Evolutionary conservation across 106 monocot species (phyloP).

Genomic region (Dactylorhiza incarnata): DNA sequence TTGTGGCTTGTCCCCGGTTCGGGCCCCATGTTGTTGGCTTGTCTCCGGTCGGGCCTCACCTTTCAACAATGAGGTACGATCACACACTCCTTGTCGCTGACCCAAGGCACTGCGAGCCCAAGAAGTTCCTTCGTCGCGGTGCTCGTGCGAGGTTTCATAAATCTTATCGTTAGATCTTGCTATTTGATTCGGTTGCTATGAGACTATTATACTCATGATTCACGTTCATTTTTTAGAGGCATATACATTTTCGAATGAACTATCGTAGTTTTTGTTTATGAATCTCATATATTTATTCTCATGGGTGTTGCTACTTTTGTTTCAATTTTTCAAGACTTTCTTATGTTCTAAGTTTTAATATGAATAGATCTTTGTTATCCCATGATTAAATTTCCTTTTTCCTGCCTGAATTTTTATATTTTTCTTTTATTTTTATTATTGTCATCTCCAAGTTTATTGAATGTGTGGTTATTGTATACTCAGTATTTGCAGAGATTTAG

Average conservation of each 20-base stretch:
- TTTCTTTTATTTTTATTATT: no score
- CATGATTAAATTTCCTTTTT: no score
- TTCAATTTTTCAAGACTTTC: not conserved
- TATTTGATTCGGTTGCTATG: no score
- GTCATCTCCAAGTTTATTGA: no score
- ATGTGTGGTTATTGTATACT: no score
- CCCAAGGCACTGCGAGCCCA: constrained; percentile 19
- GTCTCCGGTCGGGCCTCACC: no score
- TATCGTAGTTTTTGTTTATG: not conserved
- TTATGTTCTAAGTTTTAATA: not conserved
- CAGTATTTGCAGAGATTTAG: no score
- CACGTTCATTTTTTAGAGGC: not conserved
- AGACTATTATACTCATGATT: not conserved
- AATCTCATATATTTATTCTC: not conserved
- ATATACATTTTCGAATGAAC: not conserved
- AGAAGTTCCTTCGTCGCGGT: constrained; percentile 19
- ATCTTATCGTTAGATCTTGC: constrained; percentile 13
- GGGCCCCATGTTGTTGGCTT: no score
- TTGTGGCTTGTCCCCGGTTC: no score
- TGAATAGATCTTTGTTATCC: not conserved
- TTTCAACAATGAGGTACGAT: constrained; percentile 15
- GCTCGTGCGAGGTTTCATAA: constrained; percentile 21
- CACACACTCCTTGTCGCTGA: constrained; percentile 15
- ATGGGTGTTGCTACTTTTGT: not conserved
- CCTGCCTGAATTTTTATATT: no score